Conservation (phyloP, 805 yeast species). For the Starmerella roubikii region DNA sequence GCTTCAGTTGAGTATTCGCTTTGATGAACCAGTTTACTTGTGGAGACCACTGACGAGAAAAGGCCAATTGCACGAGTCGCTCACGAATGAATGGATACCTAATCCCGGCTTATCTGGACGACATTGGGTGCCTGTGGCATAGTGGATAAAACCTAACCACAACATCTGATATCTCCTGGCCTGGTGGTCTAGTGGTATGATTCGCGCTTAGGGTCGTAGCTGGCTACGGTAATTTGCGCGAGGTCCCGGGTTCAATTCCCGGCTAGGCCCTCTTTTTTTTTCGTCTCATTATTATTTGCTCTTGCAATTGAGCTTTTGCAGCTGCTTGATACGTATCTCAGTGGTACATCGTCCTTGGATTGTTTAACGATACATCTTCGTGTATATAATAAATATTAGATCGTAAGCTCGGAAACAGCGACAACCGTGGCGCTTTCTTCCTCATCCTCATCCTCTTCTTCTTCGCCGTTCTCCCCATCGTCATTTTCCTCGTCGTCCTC, state of each 20-base stretch:
- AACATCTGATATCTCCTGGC: constrained; percentile 12
- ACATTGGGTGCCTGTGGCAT: constrained; percentile 18
- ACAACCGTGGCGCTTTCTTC: neutral
- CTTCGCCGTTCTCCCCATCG: neutral
- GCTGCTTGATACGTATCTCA: too few species aligned
- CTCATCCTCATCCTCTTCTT: neutral
- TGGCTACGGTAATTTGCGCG: too few species aligned
- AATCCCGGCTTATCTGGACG: too few species aligned
- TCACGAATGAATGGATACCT: too few species aligned
- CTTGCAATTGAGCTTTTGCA: too few species aligned
- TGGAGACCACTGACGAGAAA: too few species aligned
- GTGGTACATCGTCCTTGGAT: too few species aligned
- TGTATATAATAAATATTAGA: neutral
- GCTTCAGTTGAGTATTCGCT: too few species aligned
- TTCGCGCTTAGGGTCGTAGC: constrained; percentile 20
- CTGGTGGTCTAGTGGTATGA: constrained; percentile 21
- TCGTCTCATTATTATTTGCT: neutral
- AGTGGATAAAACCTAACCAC: constrained; percentile 21
- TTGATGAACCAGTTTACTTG: too few species aligned
- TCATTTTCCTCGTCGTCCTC: constrained; percentile 1
- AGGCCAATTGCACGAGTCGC: too few species aligned
- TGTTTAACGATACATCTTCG: too few species aligned
- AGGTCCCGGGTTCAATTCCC: constrained; percentile 17
- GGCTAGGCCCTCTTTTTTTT: constrained; percentile 1
- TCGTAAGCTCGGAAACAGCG: neutral